These are phyloP conservation scores for Moricandia moricandioides DNA, from an alignment of 345 rosid genomes.

Conservation along the genomic window DNA sequence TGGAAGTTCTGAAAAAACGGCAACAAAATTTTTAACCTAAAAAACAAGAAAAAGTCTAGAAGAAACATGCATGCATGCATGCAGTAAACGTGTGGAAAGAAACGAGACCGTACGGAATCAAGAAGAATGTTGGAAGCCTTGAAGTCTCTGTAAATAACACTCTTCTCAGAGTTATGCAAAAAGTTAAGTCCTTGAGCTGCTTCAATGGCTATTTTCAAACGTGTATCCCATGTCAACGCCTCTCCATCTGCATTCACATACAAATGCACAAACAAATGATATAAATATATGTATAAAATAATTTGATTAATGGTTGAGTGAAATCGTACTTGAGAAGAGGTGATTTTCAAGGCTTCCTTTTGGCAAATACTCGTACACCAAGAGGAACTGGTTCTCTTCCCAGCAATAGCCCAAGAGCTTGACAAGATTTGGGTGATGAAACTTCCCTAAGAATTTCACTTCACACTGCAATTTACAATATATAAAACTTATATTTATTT, in stretches of 20 bases:
- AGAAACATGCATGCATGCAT: constrained; percentile 19
- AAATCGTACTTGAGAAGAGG: constrained; percentile 59
- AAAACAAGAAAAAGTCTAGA: neutral
- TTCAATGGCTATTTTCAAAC: constrained; percentile 68
- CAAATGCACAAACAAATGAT: neutral
- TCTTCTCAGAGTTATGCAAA: constrained; percentile 73
- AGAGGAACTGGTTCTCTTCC: constrained; percentile 67
- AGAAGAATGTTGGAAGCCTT: constrained; percentile 83
- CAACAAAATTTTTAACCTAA: neutral
- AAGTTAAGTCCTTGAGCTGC: constrained; percentile 77
- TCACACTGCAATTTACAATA: constrained; percentile 54
- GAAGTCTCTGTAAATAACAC: constrained; percentile 84
- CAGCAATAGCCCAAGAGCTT: constrained; percentile 79
- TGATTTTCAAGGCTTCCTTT: constrained; percentile 80
- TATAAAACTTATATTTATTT: neutral
- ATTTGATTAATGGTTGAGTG: neutral
- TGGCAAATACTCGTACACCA: constrained; percentile 72
- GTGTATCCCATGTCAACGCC: constrained; percentile 58
- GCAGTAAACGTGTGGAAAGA: constrained; percentile 6
- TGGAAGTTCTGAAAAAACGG: constrained; percentile 49
- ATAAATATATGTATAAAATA: neutral
- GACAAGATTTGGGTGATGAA: constrained; percentile 79
- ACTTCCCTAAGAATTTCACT: constrained; percentile 74
- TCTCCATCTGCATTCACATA: constrained; percentile 47
- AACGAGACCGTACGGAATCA: constrained; percentile 47